Base-by-base conservation (phyloP, 306 rosid species). In the Quercus mongolica region DNA sequence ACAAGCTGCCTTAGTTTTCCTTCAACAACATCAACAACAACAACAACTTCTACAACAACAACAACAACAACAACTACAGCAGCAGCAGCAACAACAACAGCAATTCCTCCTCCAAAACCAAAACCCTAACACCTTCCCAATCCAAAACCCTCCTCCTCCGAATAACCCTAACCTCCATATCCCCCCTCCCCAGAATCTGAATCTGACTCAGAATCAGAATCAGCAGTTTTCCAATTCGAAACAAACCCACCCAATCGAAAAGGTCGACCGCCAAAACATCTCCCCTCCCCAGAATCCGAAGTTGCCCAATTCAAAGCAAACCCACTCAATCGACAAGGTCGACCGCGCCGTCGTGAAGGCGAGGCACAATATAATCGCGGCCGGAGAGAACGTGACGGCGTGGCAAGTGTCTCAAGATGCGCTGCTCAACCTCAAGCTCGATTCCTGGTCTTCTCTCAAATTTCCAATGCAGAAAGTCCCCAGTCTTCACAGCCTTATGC, bases 381-480 rank as follows among this genome's bases (percentile, higher is more conserved):
- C 90, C 1, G 90, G 91, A 3, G 90, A 90, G 35, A 78, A 78
- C 61, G 89, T 94, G 56, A 80, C 97, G 14, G 81, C 97, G 0
- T 92, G 95, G 97, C 84, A 84, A 81, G 97, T 94, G 2, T 80
- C 90, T 38, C 94, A 90, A 83, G 83, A 81, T 4, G 87, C 90
- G 25, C 79, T 94, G 4, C 28, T 82, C 72, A 83, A 52, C 55
- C 94, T 92, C 25, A 83, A 90, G 74, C 84, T 84, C 46, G 95
- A 92, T 81, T 86, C 88, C 0, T 94, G 91, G 97, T 75, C 72
- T 56, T 72, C 90, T 21, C 55, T 94, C 65, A 95, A 91, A 41
- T 79, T 90, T 31, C 83, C 81, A 64, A 91, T 94, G 92, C 99
- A 91, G 85, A 88, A 89, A 68, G 89, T 94, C 74, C 92, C 94